Evolutionary conservation across 2,329 filamentous ascomycete genomes (phyloP).

Genomic region (Trichoderma asperellum): DNA sequence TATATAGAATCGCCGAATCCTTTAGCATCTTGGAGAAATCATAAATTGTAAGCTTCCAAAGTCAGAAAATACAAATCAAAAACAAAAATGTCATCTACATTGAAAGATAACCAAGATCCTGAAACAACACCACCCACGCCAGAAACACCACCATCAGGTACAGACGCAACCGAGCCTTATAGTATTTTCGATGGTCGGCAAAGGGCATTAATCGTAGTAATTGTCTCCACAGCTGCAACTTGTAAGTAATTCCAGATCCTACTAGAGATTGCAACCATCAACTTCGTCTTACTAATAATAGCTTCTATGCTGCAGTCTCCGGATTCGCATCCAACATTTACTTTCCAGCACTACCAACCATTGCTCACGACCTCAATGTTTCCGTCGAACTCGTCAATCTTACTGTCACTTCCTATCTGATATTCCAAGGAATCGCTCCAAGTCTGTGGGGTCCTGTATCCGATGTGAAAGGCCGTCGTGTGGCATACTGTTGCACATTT

Average conservation of each 20-base stretch:
- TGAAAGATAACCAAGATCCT: neutral
- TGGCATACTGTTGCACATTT: conserved; percentile 58
- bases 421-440: conserved; percentile 64
- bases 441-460: conserved; percentile 60
- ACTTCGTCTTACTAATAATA: conserved; percentile 5
- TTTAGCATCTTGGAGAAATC: neutral
- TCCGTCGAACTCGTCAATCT: conserved; percentile 50
- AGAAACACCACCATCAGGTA: neutral
- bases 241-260: conserved; percentile 42
- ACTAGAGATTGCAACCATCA: neutral
- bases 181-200: conserved; percentile 57
- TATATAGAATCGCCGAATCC: conserved; percentile 15
- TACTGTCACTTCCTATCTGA: conserved; percentile 59
- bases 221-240: conserved; percentile 55
- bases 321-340: conserved; percentile 56
- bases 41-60: neutral
- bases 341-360: conserved; percentile 55
- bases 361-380: conserved; percentile 54
- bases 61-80: neutral
- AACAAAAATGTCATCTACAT: conserved; percentile 7
- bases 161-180: conserved; percentile 41
- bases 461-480: conserved; percentile 57
- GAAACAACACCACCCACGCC: neutral
- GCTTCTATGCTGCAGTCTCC: conserved; percentile 39
- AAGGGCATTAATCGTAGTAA: conserved; percentile 51